phyloP scores from a whole-genome alignment of 306 rosid genomes.

The Cucumis hystrix region DNA sequence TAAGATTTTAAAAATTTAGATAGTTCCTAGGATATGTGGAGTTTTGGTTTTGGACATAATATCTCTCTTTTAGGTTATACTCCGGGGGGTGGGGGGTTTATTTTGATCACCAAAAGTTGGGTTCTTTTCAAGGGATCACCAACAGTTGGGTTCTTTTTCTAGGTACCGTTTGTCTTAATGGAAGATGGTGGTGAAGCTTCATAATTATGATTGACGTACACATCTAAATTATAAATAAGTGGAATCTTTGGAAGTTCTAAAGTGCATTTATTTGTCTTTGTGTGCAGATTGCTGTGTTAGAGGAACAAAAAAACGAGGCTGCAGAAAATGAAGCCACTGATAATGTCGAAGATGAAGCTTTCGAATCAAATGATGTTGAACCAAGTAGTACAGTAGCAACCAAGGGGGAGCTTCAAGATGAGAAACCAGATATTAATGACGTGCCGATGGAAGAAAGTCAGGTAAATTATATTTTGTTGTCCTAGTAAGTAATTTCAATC shows the following conservation, averaged over 20 bases:
- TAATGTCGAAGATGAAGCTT: slow-evolving; percentile 46
- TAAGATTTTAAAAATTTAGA: too few species aligned
- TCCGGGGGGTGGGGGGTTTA: too few species aligned
- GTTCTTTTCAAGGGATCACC: too few species aligned
- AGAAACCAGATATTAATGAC: slow-evolving; percentile 88
- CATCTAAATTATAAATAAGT: background rate
- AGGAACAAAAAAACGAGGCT: slow-evolving; percentile 67
- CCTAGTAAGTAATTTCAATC: background rate
- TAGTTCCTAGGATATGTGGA: too few species aligned
- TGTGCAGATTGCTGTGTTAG: slow-evolving; percentile 71
- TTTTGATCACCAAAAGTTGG: too few species aligned
- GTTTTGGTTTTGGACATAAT: too few species aligned
- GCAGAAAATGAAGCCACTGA: slow-evolving; percentile 49
- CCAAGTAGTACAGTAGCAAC: slow-evolving; percentile 21
- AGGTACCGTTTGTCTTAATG: too few species aligned
- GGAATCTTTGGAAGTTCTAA: background rate
- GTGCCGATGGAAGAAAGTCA: slow-evolving; percentile 80
- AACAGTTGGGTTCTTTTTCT: too few species aligned
- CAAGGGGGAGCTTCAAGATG: slow-evolving; percentile 43
- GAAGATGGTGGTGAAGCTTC: background rate
- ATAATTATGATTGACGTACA: background rate
- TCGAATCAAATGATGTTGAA: slow-evolving; percentile 36
- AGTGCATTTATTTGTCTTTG: background rate
- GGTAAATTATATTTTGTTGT: slow-evolving; percentile 20
- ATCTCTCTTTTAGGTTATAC: too few species aligned